Conservation (phyloP, 192 early-diverging fungal species). For the Rhizophagus clarus region DNA sequence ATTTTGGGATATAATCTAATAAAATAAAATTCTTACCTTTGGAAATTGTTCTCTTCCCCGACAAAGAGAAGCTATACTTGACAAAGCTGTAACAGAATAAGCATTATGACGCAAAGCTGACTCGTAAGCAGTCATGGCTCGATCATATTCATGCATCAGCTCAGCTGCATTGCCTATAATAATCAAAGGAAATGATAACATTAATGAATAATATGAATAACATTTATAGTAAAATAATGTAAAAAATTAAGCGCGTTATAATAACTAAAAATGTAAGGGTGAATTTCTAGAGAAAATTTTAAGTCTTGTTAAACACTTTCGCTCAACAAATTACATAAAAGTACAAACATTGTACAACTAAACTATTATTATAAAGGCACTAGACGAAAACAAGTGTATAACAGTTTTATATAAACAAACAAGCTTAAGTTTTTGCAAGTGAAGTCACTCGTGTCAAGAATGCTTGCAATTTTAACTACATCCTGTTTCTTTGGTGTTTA, state of each 20-base stretch:
- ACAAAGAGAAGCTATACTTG: constrained; percentile 81
- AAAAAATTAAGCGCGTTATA: neutral
- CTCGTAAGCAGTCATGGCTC: constrained; percentile 86
- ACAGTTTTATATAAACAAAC: neutral
- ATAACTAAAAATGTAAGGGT: neutral
- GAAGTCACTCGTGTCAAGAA: neutral
- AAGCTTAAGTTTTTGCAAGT: neutral
- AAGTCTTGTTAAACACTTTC: neutral
- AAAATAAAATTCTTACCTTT: constrained; percentile 47
- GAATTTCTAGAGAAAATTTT: neutral
- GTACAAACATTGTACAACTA: neutral
- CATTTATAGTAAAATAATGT: neutral
- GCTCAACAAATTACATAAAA: neutral
- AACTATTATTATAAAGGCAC: neutral
- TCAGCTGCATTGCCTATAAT: constrained; percentile 26
- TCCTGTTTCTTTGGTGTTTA: neutral
- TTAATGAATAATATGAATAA: neutral
- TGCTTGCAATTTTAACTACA: neutral
- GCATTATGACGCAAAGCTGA: constrained; percentile 90
- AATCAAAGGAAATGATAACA: neutral
- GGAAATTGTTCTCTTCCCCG: constrained; percentile 81
- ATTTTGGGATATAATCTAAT: neutral
- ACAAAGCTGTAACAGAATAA: constrained; percentile 81
- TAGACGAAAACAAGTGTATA: neutral
- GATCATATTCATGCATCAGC: constrained; percentile 75